Base-by-base conservation (phyloP, 768 basidiomycete genomes). In the Boletus bicolor region DNA sequence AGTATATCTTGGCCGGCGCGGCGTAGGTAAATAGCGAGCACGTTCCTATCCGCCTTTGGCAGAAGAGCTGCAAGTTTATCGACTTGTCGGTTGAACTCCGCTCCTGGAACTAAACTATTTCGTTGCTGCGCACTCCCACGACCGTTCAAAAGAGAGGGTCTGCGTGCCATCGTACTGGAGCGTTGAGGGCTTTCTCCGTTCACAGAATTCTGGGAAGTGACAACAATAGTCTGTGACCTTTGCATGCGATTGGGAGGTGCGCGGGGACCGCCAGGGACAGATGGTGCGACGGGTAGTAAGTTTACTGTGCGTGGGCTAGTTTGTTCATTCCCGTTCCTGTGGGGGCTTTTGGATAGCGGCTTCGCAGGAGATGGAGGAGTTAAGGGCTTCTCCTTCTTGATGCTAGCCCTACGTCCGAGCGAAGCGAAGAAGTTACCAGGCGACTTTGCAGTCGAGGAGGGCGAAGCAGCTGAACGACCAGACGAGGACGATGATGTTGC, bases 1-100 rank as follows among this genome's bases (percentile, higher is more conserved):
- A 89, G 74, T 42, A 91, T 87, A 69, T 91, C 89, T 65, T 89
- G 83, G 21, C 91, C 91, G 10, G 89, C 77, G 10, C 86, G 79
- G 30, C 82, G 81, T 56, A 93, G 70, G 69, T 93, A 93, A 14
- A 83, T 80, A 38, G 84, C 85, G 8, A 93, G 78, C 2, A 90
- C 72, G 21, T 70, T 73, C 44, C 82, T 79, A 59, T 91, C 83
- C 35, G 86, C 91, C 60, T 86, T 82, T 15, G 91, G 91, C 34
- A 92, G 73, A 39, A 92, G 72, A 57, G 83, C 82, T 1, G 77
- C 76, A 45, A 93, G 81, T 65, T 82, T 86, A 62, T 90, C 85
- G 4, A 93, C 82, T 67, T 90, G 87, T 37, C 71, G 75, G 43
- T 75, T 69, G 67, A 92, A 91, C 32, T 82, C 84, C 51, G 79